phyloP scores from a whole-genome alignment of 2,329 filamentous ascomycete species.

The Trichoderma simmonsii region DNA sequence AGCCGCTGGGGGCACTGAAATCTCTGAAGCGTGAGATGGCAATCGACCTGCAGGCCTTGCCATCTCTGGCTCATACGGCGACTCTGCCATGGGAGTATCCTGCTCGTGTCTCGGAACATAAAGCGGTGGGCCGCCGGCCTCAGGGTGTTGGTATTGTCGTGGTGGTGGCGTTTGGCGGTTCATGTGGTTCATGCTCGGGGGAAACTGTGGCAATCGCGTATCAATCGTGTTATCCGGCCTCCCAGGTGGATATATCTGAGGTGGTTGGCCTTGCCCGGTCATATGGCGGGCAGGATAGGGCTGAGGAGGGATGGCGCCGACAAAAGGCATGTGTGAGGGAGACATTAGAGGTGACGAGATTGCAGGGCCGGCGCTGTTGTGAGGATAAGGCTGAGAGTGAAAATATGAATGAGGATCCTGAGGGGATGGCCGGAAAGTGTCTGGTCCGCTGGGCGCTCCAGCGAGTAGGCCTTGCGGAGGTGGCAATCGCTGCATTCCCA shows the following conservation, averaged over 20 bases:
- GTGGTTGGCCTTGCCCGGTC: neutral
- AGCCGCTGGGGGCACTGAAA: neutral
- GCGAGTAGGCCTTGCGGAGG: conserved; percentile 25
- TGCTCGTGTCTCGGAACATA: neutral
- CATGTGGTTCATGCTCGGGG: neutral
- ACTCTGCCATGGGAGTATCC: neutral
- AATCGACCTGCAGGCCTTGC: neutral
- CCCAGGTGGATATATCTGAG: neutral
- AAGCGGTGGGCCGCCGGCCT: neutral
- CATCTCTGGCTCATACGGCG: neutral
- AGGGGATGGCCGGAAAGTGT: conserved; percentile 15
- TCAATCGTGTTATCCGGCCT: neutral
- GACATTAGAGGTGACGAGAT: neutral
- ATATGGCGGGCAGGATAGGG: neutral
- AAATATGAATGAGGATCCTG: conserved; percentile 18
- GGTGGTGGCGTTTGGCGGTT: neutral
- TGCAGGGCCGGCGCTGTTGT: neutral
- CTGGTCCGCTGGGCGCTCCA: conserved; percentile 21
- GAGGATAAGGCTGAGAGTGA: neutral
- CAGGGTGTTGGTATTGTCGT: neutral
- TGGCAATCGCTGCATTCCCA: conserved; percentile 19
- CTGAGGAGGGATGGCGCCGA: neutral
- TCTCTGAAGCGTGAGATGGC: neutral
- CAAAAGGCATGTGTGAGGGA: neutral
- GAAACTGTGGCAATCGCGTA: neutral